phyloP scores from a whole-genome alignment of 768 basidiomycete species.

The Boletus speciosus region DNA sequence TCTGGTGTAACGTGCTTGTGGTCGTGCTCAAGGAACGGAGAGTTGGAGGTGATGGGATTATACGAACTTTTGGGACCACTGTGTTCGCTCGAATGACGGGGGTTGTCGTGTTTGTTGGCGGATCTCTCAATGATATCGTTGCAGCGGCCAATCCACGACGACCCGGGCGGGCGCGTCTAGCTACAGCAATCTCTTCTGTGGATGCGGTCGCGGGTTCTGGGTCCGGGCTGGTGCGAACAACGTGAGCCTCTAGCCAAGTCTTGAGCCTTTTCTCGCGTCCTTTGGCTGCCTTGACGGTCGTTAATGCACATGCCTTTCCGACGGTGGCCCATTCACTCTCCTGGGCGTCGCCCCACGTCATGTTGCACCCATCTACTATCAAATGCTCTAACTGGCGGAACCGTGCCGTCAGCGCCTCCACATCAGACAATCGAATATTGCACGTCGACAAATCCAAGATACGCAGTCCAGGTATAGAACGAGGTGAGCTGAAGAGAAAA shows the following conservation, averaged over 20 bases:
- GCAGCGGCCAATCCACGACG: slow-evolving; percentile 64
- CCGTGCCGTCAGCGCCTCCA: slow-evolving; percentile 51
- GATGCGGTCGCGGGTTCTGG: not conserved
- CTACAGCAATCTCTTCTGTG: slow-evolving; percentile 1
- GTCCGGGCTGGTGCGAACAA: not conserved
- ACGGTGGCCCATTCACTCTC: slow-evolving; percentile 58
- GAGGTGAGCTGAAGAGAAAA: slow-evolving; percentile 33
- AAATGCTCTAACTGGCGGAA: slow-evolving; percentile 58
- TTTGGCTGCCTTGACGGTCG: slow-evolving; percentile 57
- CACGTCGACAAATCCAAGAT: slow-evolving; percentile 79
- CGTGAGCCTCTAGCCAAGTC: slow-evolving; percentile 42
- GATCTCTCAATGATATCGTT: slow-evolving; percentile 55
- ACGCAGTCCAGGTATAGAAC: slow-evolving; percentile 42
- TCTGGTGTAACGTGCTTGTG: slow-evolving; percentile 25
- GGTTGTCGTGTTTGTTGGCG: slow-evolving; percentile 16
- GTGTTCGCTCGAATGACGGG: slow-evolving; percentile 9
- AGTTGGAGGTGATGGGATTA: slow-evolving; percentile 53
- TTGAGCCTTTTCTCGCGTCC: slow-evolving; percentile 65
- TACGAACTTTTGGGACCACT: slow-evolving; percentile 43
- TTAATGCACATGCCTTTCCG: slow-evolving; percentile 58
- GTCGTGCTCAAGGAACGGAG: slow-evolving; percentile 51
- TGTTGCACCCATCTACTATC: slow-evolving; percentile 63
- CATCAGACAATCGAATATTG: slow-evolving; percentile 47
- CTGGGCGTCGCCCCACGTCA: slow-evolving; percentile 49
- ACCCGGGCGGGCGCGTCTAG: slow-evolving; percentile 38